Evolutionary conservation across 1,284 basidiomycete genomes (phyloP), one percentile per base, ranked within the genome.

Genomic region (Bondarzewia mesenterica): DNA sequence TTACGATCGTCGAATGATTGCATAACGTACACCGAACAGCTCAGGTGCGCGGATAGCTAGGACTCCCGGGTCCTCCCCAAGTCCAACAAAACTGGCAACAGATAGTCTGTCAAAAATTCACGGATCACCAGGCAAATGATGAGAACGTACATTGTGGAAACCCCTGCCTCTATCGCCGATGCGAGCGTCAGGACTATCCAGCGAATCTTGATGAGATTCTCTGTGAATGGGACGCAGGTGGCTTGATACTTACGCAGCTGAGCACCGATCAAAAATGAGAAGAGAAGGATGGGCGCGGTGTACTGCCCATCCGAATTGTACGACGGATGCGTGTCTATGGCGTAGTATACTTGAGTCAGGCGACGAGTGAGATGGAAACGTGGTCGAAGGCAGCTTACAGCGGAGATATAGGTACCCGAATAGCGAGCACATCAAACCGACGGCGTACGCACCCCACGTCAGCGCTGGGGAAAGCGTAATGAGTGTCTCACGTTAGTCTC

Each of bases 321-420:
- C 4, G 80, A 63, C 0, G 87, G 88, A 39, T 79, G 68, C 3
- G 86, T 89, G 57, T 76, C 82, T 85, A 52, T 6, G 45, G 40
- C 44, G 44, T 45, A 25, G 42, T 22, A 32, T 20, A 54, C 57
- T n/a, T n/a, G n/a, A n/a, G 60, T 47, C 23, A 42, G 27, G 52
- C 49, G 46, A 55, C 44, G 29, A 53, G 53, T 35, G 41, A 25
- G 21, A 42, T n/a, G 20, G 14, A 27, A 23, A 52, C 16, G 38
- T 15, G n/a, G 25, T 29, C 42, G 26, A 5, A 20, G 32, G 47
- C 40, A 47, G 71, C 82, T 58, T 58, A 87, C 85, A 75, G 52
- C 79, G 75, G 44, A 93, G 68, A 65, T 93, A 95, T 18, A 93
- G 68, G 63, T 87, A 95, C 1, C 77, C 81, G 58, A 93, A 92